Percentiles rank a stretch among this genome's conserved stretches.
Conservation (phyloP, 2,329 filamentous ascomycete species). For the Fusarium nematophilum region DNA sequence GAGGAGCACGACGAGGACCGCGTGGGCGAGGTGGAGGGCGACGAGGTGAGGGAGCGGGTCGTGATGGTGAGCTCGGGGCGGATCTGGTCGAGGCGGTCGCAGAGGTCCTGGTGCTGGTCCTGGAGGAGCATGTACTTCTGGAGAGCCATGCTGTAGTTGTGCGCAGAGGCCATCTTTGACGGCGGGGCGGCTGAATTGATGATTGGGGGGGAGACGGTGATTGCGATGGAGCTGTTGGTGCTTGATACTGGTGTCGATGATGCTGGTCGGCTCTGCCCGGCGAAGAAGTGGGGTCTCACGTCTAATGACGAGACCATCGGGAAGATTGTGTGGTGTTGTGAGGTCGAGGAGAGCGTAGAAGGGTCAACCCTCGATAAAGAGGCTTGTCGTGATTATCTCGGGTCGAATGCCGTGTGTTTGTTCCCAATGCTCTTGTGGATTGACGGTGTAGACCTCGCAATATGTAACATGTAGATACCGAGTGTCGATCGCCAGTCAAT, state of each 20-base stretch:
- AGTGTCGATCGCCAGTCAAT: conserved; percentile 24
- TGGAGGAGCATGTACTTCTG: conserved; percentile 66
- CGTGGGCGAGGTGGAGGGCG: conserved; percentile 70
- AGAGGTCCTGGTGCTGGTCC: conserved; percentile 65
- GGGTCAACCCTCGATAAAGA: conserved; percentile 15
- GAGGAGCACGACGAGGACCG: conserved; percentile 60
- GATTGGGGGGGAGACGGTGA: conserved; percentile 8
- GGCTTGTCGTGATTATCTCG: conserved; percentile 19
- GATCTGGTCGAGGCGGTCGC: conserved; percentile 63
- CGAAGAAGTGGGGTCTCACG: conserved; percentile 42
- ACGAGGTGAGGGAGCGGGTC: conserved; percentile 54
- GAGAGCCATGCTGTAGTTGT: conserved; percentile 59
- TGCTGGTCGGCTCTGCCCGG: conserved; percentile 36
- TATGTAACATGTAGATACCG: conserved; percentile 32
- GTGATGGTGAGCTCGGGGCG: conserved; percentile 52
- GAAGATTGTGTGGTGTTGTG: conserved; percentile 28
- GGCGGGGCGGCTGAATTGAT: conserved; percentile 7
- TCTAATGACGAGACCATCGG: conserved; percentile 51
- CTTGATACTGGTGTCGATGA: conserved; percentile 37
- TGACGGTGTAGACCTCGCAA: conserved; percentile 13
- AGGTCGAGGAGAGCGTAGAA: neutral
- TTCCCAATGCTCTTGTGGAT: conserved; percentile 14
- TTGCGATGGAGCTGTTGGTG: conserved; percentile 15
- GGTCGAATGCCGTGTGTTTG: conserved; percentile 1
- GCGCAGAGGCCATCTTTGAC: conserved; percentile 46